These are phyloP conservation scores for Plasmodium knowlesi DNA, from an alignment of 169 alveolate species.

Conservation along the genomic window DNA sequence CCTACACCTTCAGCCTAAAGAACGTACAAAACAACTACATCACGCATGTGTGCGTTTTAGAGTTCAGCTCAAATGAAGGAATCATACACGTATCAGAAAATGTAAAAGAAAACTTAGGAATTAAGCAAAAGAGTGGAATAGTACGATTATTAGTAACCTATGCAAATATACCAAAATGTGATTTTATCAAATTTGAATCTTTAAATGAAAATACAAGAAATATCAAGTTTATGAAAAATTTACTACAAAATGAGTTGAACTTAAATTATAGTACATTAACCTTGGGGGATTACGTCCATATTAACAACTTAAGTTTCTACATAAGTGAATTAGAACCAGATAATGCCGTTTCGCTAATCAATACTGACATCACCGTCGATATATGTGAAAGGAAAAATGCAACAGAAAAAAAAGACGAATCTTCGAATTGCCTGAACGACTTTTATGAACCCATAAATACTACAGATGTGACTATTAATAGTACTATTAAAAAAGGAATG, in stretches of 20 bases:
- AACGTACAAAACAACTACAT: constrained; percentile 51
- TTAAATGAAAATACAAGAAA: constrained; percentile 42
- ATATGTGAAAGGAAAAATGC: constrained; percentile 26
- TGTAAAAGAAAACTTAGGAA: constrained; percentile 58
- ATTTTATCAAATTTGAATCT: constrained; percentile 64
- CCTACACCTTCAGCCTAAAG: constrained; percentile 49
- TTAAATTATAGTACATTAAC: constrained; percentile 56
- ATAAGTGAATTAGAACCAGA: constrained; percentile 65
- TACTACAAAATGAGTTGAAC: constrained; percentile 52
- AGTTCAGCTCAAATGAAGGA: constrained; percentile 64
- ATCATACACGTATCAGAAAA: constrained; percentile 55
- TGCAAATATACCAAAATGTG: constrained; percentile 60
- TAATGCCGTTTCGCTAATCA: constrained; percentile 61
- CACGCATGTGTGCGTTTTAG: constrained; percentile 63
- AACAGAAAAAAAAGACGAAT: background rate
- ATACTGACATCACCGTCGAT: constrained; percentile 60
- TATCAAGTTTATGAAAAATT: constrained; percentile 60
- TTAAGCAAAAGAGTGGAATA: constrained; percentile 9
- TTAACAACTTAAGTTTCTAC: constrained; percentile 48
- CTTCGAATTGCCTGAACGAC: background rate
- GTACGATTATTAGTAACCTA: constrained; percentile 30
- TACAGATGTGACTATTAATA: background rate
- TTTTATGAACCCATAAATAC: constrained; percentile 24
- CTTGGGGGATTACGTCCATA: constrained; percentile 48
- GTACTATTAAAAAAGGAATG: constrained; percentile 2